Evolutionary conservation across 306 rosid species (phyloP).

Genomic region (Lablab purpureus): DNA sequence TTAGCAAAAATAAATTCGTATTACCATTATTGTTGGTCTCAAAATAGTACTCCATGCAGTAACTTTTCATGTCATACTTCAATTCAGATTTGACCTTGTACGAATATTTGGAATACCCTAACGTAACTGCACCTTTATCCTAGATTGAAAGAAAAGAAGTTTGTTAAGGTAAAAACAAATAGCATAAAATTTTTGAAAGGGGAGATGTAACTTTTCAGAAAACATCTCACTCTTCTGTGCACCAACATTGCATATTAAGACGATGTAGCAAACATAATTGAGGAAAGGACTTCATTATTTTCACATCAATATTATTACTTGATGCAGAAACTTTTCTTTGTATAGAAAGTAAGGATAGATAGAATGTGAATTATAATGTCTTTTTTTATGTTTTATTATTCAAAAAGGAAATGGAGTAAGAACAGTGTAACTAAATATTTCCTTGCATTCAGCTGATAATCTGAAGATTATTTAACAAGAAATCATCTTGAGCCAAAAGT

Average conservation of each 20-base stretch:
- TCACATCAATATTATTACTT: neutral
- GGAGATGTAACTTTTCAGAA: neutral
- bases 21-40: slow-evolving; percentile 64
- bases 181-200: neutral
- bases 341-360: neutral
- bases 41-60: slow-evolving; percentile 78
- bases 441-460: neutral
- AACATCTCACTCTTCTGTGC: slow-evolving; percentile 1
- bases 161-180: slow-evolving; percentile 13
- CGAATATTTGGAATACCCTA: slow-evolving; percentile 59
- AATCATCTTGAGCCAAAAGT: neutral
- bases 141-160: slow-evolving; percentile 44
- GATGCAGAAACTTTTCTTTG: neutral
- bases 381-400: neutral
- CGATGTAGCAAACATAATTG: slow-evolving; percentile 6
- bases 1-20: neutral
- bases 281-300: neutral
- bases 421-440: neutral
- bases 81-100: slow-evolving; percentile 78
- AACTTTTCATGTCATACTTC: slow-evolving; percentile 67
- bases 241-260: neutral
- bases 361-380: neutral
- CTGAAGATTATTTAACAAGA: slow-evolving; percentile 1
- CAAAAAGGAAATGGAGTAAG: neutral
- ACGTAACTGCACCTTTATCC: slow-evolving; percentile 71